These are phyloP conservation scores for Saccharomyces mikatae DNA, from an alignment of 805 yeast species.

Conservation along the genomic window DNA sequence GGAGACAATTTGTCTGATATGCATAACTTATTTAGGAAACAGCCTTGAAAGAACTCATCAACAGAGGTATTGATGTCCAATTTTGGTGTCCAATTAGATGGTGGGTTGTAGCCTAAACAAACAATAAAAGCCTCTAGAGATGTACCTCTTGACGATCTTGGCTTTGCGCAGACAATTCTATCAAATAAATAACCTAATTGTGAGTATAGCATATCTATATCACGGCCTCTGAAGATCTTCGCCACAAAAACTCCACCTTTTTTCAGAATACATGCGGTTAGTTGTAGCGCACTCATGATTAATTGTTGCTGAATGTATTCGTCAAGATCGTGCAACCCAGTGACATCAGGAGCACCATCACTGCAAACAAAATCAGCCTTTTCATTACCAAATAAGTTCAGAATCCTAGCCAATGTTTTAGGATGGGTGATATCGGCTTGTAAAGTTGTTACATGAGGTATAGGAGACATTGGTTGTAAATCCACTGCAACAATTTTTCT, in stretches of 20 bases:
- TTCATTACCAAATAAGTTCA: slow-evolving; percentile 80
- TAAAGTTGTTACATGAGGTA: slow-evolving; percentile 78
- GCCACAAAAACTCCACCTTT: slow-evolving; percentile 94
- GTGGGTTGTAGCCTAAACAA: slow-evolving; percentile 79
- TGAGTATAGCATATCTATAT: slow-evolving; percentile 87
- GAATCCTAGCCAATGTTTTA: slow-evolving; percentile 64
- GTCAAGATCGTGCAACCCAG: slow-evolving; percentile 93
- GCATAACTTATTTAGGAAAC: slow-evolving; percentile 17
- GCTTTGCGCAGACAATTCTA: slow-evolving; percentile 88
- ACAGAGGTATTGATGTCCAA: slow-evolving; percentile 52
- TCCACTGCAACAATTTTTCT: slow-evolving; percentile 90
- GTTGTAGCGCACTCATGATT: slow-evolving; percentile 80
- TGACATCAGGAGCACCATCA: slow-evolving; percentile 98
- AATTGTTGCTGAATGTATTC: slow-evolving; percentile 95
- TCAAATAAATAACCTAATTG: slow-evolving; percentile 83
- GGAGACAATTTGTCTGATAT: slow-evolving; percentile 29
- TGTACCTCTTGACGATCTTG: slow-evolving; percentile 90
- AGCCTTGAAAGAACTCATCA: slow-evolving; percentile 71
- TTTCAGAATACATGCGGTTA: slow-evolving; percentile 81
- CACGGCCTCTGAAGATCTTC: slow-evolving; percentile 92
- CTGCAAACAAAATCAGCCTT: slow-evolving; percentile 93
- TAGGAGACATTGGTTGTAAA: slow-evolving; percentile 94
- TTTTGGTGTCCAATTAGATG: slow-evolving; percentile 74
- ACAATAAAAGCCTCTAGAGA: slow-evolving; percentile 91
- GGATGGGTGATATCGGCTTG: slow-evolving; percentile 99